Base-by-base conservation (phyloP, 768 basidiomycete genomes). In the Roridomyces roridus region DNA sequence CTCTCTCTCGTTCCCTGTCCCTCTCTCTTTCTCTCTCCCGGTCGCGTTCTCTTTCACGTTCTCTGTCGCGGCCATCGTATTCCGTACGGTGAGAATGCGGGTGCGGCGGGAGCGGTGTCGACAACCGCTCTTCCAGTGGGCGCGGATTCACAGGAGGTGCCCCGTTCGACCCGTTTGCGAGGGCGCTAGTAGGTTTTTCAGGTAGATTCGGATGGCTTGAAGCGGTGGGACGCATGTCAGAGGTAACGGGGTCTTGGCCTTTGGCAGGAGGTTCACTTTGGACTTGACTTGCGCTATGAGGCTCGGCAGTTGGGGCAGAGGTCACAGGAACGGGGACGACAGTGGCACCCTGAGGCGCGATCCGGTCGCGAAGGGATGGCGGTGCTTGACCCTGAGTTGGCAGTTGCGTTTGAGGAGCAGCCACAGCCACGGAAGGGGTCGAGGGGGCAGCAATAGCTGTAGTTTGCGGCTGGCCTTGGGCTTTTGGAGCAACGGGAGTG, bases 71-170 rank as follows among this genome's bases (percentile, higher is more conserved):
- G 42, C 11, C 20, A 48, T 21, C 35, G 46, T 25, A n/a, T 45
- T 36, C 18, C 35, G 24, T 14, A 40, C 11, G 43, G 8, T 18
- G 46, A 45, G 39, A 34, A 55, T 10, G 50, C 15, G 29, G 24
- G 31, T 31, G 28, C 21, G 35, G 36, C 14, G 55, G 28, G 29
- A 53, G 51, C 1, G 60, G 50, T 7, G 55, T 57, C 24, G 60
- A 62, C 24, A 62, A 25, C 29, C 60, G 55, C 37, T 57, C 60
- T 48, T 62, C 60, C 18, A 62, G 46, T 48, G 60, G 44, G 25
- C 60, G 60, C 37, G 60, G 51, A 25, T 62, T 62, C 26, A 46
- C 36, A 12, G 44, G 41, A 17, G 51, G 3, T 20, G 51, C 25
- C 28, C 44, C 24, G 47, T 56, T 23, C 46, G 55, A 17, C 17